Base-by-base conservation (phyloP, 2,329 filamentous ascomycete species). In the Xylariaceae sp. region DNA sequence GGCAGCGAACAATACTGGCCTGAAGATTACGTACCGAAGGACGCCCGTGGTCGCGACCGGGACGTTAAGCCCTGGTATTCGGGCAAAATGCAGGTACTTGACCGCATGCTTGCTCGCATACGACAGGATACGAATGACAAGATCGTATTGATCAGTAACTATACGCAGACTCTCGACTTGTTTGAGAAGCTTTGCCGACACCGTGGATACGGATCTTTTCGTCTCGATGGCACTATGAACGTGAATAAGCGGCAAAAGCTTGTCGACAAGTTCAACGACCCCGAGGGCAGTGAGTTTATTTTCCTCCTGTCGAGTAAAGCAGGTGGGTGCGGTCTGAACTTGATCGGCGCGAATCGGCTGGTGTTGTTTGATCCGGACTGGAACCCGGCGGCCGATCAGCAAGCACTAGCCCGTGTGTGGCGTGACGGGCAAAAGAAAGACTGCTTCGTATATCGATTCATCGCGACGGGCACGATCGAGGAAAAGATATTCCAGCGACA, bases 401-500 rank as follows among this genome's bases (percentile, higher is more conserved):
- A 99, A 74, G 94, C 94, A 3, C 80, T 99, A 32, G 94, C 94
- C 37, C 88, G 94, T 76, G 94, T 99, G 26, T 99, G 94, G 94
- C 89, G 94, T 78, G 94, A 99, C 65, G 94, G 94, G 0, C 94
- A 99, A 72, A 97, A 95, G 79, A 99, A 99, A 69, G 94, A 99
- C 67, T 99, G 94, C 68, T 99, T 99, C 65, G 94, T 99, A 12
- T 99, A 99, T 71, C 88, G 94, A n/a, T 99, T 99, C 74, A 99
- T 99, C 65, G 89, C 91, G 0, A 97, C 95, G 0, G 94, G 94
- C 3, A 96, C 91, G 0, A 99, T 99, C 58, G 94, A 99, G 69
- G 94, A 99, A 72, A 99, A 99, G 75, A 96, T 99, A 63, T 99
- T 99, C 75, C 94, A 99, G 72, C 87, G 95, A 7, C 94, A 99